Evolutionary conservation across 2,329 filamentous ascomycete genomes (phyloP).

Genomic region (Dothideomycetidae sp.): DNA sequence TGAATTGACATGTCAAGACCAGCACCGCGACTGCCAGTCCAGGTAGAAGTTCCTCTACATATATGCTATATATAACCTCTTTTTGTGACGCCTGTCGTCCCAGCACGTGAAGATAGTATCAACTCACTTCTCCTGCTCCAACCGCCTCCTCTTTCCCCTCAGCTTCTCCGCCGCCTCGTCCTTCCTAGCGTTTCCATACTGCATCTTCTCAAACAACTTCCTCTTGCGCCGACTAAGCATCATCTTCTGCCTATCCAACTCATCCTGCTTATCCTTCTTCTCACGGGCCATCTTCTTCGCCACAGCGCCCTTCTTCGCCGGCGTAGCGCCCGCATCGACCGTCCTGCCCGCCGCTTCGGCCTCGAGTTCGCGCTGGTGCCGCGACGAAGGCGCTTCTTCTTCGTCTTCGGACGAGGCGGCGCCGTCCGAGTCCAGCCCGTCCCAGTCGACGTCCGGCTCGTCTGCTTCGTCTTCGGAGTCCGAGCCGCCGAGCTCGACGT

Average conservation of each 20-base stretch:
- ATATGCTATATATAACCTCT: no score
- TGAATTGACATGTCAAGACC: slow-evolving; percentile 2
- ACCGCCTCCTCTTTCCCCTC: slow-evolving; percentile 74
- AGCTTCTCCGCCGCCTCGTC: slow-evolving; percentile 80
- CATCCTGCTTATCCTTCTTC: slow-evolving; percentile 57
- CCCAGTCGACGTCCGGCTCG: slow-evolving; percentile 33
- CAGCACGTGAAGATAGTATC: no score
- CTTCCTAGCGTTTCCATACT: slow-evolving; percentile 87
- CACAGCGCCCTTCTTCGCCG: slow-evolving; percentile 49
- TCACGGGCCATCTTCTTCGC: slow-evolving; percentile 53
- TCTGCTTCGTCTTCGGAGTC: slow-evolving; percentile 33
- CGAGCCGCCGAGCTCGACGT: slow-evolving; percentile 29
- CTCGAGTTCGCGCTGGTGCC: slow-evolving; percentile 80
- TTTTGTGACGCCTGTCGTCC: no score
- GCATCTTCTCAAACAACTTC: slow-evolving; percentile 95
- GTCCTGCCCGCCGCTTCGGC: slow-evolving; percentile 53
- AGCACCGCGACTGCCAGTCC: no score
- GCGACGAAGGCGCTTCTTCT: slow-evolving; percentile 45
- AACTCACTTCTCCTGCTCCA: slow-evolving; percentile 47
- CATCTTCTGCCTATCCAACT: slow-evolving; percentile 84
- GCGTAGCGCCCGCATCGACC: slow-evolving; percentile 38
- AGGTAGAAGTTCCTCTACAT: no score
- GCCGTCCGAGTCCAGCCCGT: slow-evolving; percentile 33
- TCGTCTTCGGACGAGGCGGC: slow-evolving; percentile 40
- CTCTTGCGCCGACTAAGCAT: slow-evolving; percentile 98